Conservation (phyloP, 2,329 filamentous ascomycete species). For the Colletotrichum agaves region DNA sequence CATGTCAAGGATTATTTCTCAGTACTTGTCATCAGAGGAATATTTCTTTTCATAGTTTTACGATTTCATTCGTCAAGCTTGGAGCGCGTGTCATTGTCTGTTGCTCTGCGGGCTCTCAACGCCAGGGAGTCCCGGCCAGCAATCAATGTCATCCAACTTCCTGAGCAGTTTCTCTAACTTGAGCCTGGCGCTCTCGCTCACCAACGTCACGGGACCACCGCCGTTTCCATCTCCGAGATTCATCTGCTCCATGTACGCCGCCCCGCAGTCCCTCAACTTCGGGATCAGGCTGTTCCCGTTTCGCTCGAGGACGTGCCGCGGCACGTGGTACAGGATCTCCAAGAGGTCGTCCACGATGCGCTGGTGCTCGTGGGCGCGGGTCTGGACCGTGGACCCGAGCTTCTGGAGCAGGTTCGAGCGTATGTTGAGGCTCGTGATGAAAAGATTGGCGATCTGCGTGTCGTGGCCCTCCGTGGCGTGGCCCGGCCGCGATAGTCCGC, state of each 20-base stretch:
- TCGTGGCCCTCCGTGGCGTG: conserved; percentile 48
- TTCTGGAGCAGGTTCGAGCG: conserved; percentile 50
- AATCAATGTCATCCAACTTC: conserved; percentile 47
- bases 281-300: conserved; percentile 48
- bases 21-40: not conserved
- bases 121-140: conserved; percentile 41
- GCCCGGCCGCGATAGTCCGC: conserved; percentile 46
- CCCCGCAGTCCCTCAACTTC: conserved; percentile 51
- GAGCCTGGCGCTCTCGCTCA: conserved; percentile 25
- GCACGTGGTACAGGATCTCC: conserved; percentile 49
- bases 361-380: conserved; percentile 42
- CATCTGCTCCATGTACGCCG: conserved; percentile 46
- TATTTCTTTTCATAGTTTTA: not conserved
- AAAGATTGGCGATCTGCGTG: conserved; percentile 50
- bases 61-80: not conserved
- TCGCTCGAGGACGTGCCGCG: conserved; percentile 46
- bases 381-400: conserved; percentile 38
- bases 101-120: conserved; percentile 18
- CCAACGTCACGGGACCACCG: conserved; percentile 28
- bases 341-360: conserved; percentile 49
- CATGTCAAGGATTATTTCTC: not conserved
- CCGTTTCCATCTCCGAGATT: conserved; percentile 1
- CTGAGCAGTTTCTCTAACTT: conserved; percentile 45
- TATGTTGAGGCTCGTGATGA: conserved; percentile 50
- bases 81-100: not conserved